Evolutionary conservation across 495 filamentous ascomycete genomes (phyloP).

Genomic region (Neurospora sp.): DNA sequence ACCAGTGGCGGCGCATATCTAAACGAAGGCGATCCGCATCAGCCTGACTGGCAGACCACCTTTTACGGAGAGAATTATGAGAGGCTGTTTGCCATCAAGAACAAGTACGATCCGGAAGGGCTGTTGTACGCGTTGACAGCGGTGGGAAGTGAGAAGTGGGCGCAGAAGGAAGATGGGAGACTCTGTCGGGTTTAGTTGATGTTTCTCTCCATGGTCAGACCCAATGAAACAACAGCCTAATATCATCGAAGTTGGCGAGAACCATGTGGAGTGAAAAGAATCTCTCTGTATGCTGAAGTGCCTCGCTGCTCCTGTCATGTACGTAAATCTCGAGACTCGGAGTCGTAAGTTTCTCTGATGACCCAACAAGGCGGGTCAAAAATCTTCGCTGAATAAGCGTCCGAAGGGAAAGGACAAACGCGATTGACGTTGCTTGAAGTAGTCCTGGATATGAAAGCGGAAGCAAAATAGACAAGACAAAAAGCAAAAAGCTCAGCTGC

Average conservation of each 20-base stretch:
- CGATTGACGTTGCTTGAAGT: no score
- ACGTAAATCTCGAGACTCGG: no score
- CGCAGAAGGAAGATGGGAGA: slow-evolving; percentile 27
- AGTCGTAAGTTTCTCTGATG: background rate
- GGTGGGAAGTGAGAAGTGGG: slow-evolving; percentile 46
- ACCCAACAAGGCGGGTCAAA: background rate
- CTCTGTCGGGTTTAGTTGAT: slow-evolving; percentile 16
- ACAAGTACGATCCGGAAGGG: slow-evolving; percentile 42
- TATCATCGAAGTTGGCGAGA: no score
- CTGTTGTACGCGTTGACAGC: slow-evolving; percentile 47
- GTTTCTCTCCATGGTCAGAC: no score
- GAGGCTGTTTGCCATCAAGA: slow-evolving; percentile 41
- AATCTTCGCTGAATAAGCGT: background rate
- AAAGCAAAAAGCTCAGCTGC: background rate
- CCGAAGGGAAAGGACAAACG: background rate
- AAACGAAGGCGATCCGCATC: slow-evolving; percentile 42
- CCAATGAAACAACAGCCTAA: no score
- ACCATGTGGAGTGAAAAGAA: no score
- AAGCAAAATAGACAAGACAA: background rate
- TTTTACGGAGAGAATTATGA: slow-evolving; percentile 50
- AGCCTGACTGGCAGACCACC: slow-evolving; percentile 49
- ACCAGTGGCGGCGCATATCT: slow-evolving; percentile 35
- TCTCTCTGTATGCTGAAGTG: no score
- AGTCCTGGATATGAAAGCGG: no score
- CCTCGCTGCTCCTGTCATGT: no score